Evolutionary conservation across 495 filamentous ascomycete species (phyloP).

Genomic region (Talaromyces stipitatus): DNA sequence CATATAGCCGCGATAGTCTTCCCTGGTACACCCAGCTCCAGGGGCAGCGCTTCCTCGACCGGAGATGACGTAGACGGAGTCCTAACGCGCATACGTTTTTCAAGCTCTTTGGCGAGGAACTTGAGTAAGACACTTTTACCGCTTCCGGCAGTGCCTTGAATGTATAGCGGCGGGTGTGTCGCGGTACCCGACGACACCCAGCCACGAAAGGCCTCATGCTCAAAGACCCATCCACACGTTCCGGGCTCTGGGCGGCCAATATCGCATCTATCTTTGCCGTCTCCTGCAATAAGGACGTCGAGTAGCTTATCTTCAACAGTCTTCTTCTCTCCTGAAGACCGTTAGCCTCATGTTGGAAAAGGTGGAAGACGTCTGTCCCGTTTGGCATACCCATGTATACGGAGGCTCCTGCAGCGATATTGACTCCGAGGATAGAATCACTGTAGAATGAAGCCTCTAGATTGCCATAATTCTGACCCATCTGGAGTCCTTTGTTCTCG

Average conservation of each 20-base stretch:
- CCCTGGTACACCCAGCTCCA: background rate
- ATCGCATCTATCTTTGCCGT: conserved; percentile 2
- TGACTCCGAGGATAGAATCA: background rate
- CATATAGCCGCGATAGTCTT: conserved; percentile 3
- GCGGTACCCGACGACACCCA: background rate
- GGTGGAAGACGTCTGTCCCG: background rate
- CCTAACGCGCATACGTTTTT: background rate
- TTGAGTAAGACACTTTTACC: conserved; percentile 1
- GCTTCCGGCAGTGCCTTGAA: background rate
- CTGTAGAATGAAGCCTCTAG: conserved; percentile 2
- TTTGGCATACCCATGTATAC: conserved; percentile 2
- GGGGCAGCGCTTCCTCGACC: background rate
- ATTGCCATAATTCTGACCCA: conserved; percentile 4
- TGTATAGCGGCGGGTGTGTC: background rate
- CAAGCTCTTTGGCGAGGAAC: background rate
- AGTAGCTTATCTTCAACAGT: conserved; percentile 4
- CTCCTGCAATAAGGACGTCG: conserved; percentile 1
- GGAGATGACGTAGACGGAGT: background rate
- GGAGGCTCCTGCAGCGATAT: conserved; percentile 4
- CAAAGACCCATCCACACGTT: conserved; percentile 5
- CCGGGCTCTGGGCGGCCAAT: background rate
- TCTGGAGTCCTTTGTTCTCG: conserved; percentile 6
- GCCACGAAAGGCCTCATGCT: background rate
- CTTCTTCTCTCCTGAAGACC: background rate
- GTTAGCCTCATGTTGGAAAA: background rate